Conservation (phyloP, 1,284 basidiomycete species). For the Cryptococcus sp. region DNA sequence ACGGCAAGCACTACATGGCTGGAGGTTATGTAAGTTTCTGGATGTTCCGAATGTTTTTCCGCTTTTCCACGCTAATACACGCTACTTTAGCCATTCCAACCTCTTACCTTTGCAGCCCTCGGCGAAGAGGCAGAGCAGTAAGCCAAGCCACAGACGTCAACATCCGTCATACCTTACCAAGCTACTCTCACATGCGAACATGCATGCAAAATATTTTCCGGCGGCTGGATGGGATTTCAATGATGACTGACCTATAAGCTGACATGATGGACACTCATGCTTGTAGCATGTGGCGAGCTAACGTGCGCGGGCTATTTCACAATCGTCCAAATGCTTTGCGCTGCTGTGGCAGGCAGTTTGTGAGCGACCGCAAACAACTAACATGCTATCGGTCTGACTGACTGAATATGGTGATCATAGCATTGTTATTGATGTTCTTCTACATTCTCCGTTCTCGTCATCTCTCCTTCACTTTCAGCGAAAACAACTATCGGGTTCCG, state of each 20-base stretch:
- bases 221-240: too few species aligned
- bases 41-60: not conserved
- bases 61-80: constrained; percentile 1
- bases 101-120: constrained; percentile 48
- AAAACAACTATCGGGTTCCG: too few species aligned
- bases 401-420: constrained; percentile 1
- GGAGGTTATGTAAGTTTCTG: constrained; percentile 63
- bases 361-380: not conserved
- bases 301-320: constrained; percentile 9
- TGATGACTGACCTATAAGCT: not conserved
- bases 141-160: too few species aligned
- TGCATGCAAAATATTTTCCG: too few species aligned
- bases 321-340: not conserved
- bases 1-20: constrained; percentile 94
- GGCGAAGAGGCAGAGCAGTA: constrained; percentile 24
- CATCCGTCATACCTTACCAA: too few species aligned
- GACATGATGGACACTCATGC: constrained; percentile 2
- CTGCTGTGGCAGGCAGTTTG: not conserved
- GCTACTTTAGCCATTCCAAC: constrained; percentile 46
- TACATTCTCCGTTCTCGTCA: too few species aligned
- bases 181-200: too few species aligned
- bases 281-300: constrained; percentile 19
- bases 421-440: constrained; percentile 1
- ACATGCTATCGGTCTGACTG: not conserved
- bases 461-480: too few species aligned